Evolutionary conservation across 2,329 filamentous ascomycete genomes (phyloP).

Genomic region (Colletotrichum sidae): DNA sequence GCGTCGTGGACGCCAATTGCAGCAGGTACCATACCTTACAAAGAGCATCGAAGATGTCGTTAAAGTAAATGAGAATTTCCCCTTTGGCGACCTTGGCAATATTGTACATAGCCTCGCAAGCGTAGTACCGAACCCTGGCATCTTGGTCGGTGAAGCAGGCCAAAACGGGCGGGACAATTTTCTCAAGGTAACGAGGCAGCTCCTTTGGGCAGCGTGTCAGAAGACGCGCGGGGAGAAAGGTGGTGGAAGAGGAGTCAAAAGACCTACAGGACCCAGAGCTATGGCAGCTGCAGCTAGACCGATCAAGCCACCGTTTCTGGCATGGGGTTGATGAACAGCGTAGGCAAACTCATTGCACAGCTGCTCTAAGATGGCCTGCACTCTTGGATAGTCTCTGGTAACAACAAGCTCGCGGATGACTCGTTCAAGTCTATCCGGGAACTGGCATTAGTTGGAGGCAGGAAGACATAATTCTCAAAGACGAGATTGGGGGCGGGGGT

Average conservation of each 20-base stretch:
- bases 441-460: background rate
- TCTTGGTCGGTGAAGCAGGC: slow-evolving; percentile 99
- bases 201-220: slow-evolving; percentile 66
- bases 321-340: slow-evolving; percentile 95
- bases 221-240: too few species aligned
- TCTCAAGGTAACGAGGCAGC: slow-evolving; percentile 88
- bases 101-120: slow-evolving; percentile 99
- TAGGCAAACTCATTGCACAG: slow-evolving; percentile 98
- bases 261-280: slow-evolving; percentile 86
- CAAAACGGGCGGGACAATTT: slow-evolving; percentile 95
- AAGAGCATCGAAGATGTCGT: slow-evolving; percentile 96
- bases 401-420: slow-evolving; percentile 87
- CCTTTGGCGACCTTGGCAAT: slow-evolving; percentile 99
- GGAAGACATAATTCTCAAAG: slow-evolving; percentile 2
- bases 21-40: slow-evolving; percentile 77
- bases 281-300: slow-evolving; percentile 96
- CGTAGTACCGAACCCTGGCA: slow-evolving; percentile 96
- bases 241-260: background rate
- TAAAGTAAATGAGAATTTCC: slow-evolving; percentile 96
- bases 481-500: slow-evolving; percentile 3
- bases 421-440: slow-evolving; percentile 79
- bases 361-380: slow-evolving; percentile 91
- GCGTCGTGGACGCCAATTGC: background rate
- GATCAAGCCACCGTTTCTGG: slow-evolving; percentile 94
- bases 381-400: slow-evolving; percentile 80